Evolutionary conservation across 1,284 basidiomycete species (phyloP), one percentile per base, ranked within the genome.

Genomic region (Papiliotrema fonsecae): DNA sequence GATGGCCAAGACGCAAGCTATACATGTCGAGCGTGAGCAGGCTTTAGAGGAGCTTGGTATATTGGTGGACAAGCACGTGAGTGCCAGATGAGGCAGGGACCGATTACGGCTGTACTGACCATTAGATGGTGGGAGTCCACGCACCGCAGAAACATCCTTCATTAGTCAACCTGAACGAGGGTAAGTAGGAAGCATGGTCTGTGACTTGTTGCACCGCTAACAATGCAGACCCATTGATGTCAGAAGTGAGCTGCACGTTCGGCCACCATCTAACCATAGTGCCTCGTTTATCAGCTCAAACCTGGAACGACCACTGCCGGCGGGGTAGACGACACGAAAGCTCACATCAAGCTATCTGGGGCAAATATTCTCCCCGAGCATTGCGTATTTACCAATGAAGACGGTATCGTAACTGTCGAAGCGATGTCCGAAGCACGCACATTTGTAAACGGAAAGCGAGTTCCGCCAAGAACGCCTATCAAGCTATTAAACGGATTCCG

Each of bases 141-240:
- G 93, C 94, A n/a, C 94, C 94, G n/a, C 97, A 97, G 79, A 91
- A 85, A 82, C 91, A 90, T 82, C 92, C 93, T 3, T 91, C 94
- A 76, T 77, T 97, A 55, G 92, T 97, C 65, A 97, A 97, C 73
- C 75, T 97, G 83, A 92, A 92, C 71, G 88, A 91, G 80, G 87
- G 87, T 85, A 53, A 60, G 78, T 48, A n/a, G n/a, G n/a, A n/a
- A n/a, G n/a, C n/a, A n/a, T n/a, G n/a, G n/a, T n/a, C n/a, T n/a
- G n/a, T n/a, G n/a, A n/a, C n/a, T n/a, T n/a, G n/a, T n/a, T n/a
- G n/a, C n/a, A n/a, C n/a, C n/a, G n/a, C n/a, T n/a, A n/a, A n/a
- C n/a, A n/a, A n/a, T n/a, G 49, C 52, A 87, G 87, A 89, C 76
- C 87, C 87, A 38, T 77, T 90, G 36, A 89, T 90, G 87, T 51